Evolutionary conservation across 208 protist genomes (phyloP), one percentile per base, ranked within the genome.

Genomic region (Leishmania braziliensis): DNA sequence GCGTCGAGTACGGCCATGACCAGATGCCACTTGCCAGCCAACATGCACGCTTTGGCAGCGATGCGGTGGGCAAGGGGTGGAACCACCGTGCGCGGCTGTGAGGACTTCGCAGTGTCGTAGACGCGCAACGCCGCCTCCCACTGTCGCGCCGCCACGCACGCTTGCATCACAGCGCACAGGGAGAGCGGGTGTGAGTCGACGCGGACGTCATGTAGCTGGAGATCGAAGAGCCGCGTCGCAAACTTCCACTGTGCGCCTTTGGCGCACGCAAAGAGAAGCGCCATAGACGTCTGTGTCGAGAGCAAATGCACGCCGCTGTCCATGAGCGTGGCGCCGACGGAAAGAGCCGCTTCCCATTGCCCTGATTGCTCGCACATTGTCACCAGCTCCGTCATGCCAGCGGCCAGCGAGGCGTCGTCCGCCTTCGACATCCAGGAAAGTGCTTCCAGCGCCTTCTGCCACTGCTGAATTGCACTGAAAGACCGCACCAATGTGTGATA

Each of bases 401-500:
- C 89, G 43, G 85, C 79, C 54, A 88, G 80, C 10, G 93, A 95
- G n/a, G 93, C 92, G 60, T 97, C 92, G 75, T 86, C 84, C 16
- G 90, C 91, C 78, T 94, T 93, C 20, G 76, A 79, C 93, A 97
- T 97, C 92, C 93, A 97, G 29, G 92, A 95, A 46, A 95, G 89
- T 60, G 93, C 93, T 79, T 93, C 82, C 54, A 97, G 79, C 54
- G 93, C 93, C 86, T 94, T 92, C 81, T 95, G 91, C 92, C 93
- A 97, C 85, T 95, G 91, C 78, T 84, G 91, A 60, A 80, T 82
- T 23, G 90, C 90, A 50, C 83, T 86, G 77, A 97, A 95, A 14
- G 93, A 90, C 2, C 90, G 90, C 72, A 97, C 76, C 51, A 97
- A 84, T 10, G 88, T 89, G 80, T 95, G 90, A 85, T 95, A 97